phyloP scores from a whole-genome alignment of 2,329 filamentous ascomycete species.

The Rhytidhysteron rufulum region DNA sequence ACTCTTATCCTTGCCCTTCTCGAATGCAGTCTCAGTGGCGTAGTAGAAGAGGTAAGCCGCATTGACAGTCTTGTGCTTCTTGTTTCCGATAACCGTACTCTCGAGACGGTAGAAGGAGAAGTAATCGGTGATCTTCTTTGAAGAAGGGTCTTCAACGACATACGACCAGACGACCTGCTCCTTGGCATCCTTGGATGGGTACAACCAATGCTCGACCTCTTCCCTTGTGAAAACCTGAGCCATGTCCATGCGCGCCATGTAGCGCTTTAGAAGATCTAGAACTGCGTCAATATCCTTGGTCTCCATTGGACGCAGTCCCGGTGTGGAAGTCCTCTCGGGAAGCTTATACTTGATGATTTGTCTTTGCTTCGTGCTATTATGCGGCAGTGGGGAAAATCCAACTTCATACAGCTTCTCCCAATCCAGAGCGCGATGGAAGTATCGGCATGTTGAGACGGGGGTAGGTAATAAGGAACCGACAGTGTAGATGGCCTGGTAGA shows the following conservation, averaged over 20 bases:
- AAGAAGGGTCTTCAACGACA: conserved; percentile 69
- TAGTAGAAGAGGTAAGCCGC: conserved; percentile 99
- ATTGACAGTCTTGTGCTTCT: conserved; percentile 72
- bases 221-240: conserved; percentile 74
- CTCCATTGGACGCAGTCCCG: conserved; percentile 77
- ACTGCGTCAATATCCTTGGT: conserved; percentile 74
- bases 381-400: conserved; percentile 85
- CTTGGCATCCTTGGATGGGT: conserved; percentile 55
- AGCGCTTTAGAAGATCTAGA: conserved; percentile 68
- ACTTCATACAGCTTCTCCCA: conserved; percentile 96
- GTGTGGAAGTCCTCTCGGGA: conserved; percentile 67
- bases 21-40: conserved; percentile 74
- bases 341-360: conserved; percentile 85
- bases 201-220: conserved; percentile 84
- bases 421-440: conserved; percentile 90
- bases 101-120: conserved; percentile 96
- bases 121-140: conserved; percentile 88
- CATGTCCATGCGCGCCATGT: conserved; percentile 77
- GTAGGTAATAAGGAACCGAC: conserved; percentile 87
- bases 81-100: conserved; percentile 81
- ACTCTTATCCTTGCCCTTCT: conserved; percentile 50
- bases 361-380: conserved; percentile 76
- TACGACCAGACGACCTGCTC: conserved; percentile 91
- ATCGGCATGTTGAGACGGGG: conserved; percentile 87
- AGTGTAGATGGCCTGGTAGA: conserved; percentile 96